phyloP scores from a whole-genome alignment of 2,329 filamentous ascomycete genomes.

The Ophiostoma australiae region DNA sequence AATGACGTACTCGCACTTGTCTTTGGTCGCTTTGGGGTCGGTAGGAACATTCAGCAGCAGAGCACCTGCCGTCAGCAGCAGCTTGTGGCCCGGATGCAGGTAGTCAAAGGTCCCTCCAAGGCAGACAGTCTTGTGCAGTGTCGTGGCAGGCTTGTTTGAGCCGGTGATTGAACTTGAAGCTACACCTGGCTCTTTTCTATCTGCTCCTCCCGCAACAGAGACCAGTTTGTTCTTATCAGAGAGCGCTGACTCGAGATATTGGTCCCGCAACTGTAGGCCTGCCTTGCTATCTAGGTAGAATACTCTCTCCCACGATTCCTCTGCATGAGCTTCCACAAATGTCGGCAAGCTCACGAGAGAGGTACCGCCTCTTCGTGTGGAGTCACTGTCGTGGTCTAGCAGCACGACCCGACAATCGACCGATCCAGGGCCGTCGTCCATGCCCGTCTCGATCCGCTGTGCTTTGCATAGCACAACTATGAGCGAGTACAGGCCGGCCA shows the following conservation, averaged over 20 bases:
- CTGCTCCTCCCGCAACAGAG: not conserved
- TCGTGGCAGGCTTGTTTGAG: conserved; percentile 26
- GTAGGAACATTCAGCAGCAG: conserved; percentile 50
- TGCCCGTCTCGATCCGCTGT: conserved; percentile 56
- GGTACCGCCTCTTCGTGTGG: conserved; percentile 42
- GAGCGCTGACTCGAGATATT: conserved; percentile 39
- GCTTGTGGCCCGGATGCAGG: conserved; percentile 89
- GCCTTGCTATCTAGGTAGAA: conserved; percentile 63
- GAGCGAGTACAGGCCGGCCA: conserved; percentile 74
- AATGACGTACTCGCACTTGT: conserved; percentile 59
- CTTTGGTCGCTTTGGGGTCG: not conserved
- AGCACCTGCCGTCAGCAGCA: conserved; percentile 84
- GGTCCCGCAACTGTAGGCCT: conserved; percentile 53
- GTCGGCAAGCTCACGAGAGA: conserved; percentile 40
- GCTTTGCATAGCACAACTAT: conserved; percentile 66
- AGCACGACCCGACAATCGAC: conserved; percentile 73
- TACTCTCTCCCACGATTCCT: conserved; percentile 52
- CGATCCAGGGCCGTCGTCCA: conserved; percentile 55
- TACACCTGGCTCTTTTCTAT: not conserved
- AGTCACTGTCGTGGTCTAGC: conserved; percentile 44
- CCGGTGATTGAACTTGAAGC: not conserved
- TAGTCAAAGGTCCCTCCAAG: conserved; percentile 96
- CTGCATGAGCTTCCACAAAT: conserved; percentile 44
- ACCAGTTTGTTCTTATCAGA: not conserved
- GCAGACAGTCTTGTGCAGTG: conserved; percentile 58